These are phyloP conservation scores for Blastocystis sp. DNA, from an alignment of 352 stramenopile genomes.

Conservation along the genomic window DNA sequence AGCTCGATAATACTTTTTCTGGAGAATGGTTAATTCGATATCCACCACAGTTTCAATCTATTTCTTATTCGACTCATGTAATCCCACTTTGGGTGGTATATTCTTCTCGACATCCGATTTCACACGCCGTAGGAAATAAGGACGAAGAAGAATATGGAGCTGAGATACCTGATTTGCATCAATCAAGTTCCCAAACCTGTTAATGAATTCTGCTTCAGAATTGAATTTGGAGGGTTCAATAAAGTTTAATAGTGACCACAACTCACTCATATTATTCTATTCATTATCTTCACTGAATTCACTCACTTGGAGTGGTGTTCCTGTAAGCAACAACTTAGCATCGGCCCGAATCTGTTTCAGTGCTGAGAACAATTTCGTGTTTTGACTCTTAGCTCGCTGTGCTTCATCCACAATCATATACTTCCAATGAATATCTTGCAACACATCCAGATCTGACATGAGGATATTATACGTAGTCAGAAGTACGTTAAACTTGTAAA, in stretches of 20 bases:
- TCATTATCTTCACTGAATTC: constrained; percentile 69
- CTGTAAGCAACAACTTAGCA: constrained; percentile 87
- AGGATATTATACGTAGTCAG: constrained; percentile 95
- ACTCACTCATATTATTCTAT: constrained; percentile 82
- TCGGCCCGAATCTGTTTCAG: constrained; percentile 77
- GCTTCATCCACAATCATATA: constrained; percentile 97
- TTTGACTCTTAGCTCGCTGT: constrained; percentile 96
- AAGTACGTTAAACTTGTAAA: constrained; percentile 90
- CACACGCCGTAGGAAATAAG: constrained; percentile 95
- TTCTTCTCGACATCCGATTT: constrained; percentile 99
- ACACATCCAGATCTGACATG: constrained; percentile 86
- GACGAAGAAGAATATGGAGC: constrained; percentile 91
- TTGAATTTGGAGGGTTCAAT: constrained; percentile 92
- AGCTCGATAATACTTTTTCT: constrained; percentile 94
- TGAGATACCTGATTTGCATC: constrained; percentile 89
- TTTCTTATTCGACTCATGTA: not conserved
- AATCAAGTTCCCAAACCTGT: constrained; percentile 92
- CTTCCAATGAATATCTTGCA: constrained; percentile 87
- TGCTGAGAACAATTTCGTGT: constrained; percentile 86
- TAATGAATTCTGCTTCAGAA: constrained; percentile 91
- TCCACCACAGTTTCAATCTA: constrained; percentile 97
- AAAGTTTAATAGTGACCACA: constrained; percentile 99
- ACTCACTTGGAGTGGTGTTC: constrained; percentile 93
- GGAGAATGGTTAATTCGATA: constrained; percentile 98
- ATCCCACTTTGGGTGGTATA: constrained; percentile 86